These are phyloP conservation scores for Lasiodiplodia sp. DNA, from an alignment of 2,329 filamentous ascomycete genomes.

Conservation along the genomic window DNA sequence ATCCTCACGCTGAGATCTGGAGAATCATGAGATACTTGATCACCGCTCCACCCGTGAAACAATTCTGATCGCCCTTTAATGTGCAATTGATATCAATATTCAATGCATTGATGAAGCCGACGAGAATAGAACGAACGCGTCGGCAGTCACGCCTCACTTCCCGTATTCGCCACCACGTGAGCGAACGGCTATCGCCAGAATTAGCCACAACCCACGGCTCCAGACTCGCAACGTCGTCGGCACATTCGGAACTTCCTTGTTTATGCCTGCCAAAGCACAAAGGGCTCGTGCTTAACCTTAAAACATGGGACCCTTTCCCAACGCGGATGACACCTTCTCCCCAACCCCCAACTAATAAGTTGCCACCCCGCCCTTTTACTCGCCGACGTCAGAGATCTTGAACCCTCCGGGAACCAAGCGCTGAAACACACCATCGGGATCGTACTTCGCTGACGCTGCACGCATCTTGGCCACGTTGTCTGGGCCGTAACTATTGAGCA, in stretches of 20 bases:
- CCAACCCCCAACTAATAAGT: not conserved
- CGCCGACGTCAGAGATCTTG: slow-evolving; percentile 35
- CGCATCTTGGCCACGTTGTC: slow-evolving; percentile 31
- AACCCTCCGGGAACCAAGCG: slow-evolving; percentile 38
- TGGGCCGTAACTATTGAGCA: slow-evolving; percentile 36
- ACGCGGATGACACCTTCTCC: not conserved
- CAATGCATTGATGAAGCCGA: too few relatives aligned
- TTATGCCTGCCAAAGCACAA: not conserved
- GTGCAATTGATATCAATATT: too few relatives aligned
- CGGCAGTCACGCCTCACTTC: too few relatives aligned
- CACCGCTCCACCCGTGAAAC: not conserved
- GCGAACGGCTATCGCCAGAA: not conserved
- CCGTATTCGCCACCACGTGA: not conserved
- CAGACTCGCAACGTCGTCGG: not conserved
- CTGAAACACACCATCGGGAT: slow-evolving; percentile 38
- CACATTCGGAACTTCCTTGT: not conserved
- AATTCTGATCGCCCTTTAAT: too few relatives aligned
- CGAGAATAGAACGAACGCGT: too few relatives aligned
- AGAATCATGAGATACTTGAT: not conserved
- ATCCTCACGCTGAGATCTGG: not conserved
- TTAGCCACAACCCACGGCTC: not conserved
- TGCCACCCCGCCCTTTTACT: too few relatives aligned
- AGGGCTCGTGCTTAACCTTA: not conserved
- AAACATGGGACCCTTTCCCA: not conserved
- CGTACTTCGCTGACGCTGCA: slow-evolving; percentile 30